phyloP scores from a whole-genome alignment of 495 filamentous ascomycete genomes.

The Penicillium robsamsonii region DNA sequence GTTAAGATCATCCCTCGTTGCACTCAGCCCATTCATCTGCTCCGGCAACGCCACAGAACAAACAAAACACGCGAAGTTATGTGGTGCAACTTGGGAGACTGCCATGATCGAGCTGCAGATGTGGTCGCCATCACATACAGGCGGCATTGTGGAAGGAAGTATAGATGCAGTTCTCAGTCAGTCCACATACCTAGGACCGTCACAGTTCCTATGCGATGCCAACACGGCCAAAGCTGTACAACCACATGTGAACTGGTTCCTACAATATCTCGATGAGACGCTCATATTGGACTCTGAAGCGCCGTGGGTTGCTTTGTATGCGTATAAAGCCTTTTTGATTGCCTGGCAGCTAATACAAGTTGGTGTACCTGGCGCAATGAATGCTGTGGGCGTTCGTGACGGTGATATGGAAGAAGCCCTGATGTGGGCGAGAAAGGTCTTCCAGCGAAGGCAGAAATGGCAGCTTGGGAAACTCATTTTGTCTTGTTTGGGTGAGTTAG shows the following conservation, averaged over 20 bases:
- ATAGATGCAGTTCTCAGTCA: constrained; percentile 31
- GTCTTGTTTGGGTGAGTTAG: constrained; percentile 30
- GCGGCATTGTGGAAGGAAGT: constrained; percentile 32
- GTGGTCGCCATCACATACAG: constrained; percentile 38
- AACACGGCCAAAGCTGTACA: constrained; percentile 27
- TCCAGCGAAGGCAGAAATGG: constrained; percentile 27
- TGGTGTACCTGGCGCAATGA: constrained; percentile 29
- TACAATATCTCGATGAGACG: constrained; percentile 32
- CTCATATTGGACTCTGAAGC: constrained; percentile 22
- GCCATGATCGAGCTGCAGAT: constrained; percentile 40
- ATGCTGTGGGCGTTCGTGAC: constrained; percentile 26
- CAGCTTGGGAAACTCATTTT: constrained; percentile 31
- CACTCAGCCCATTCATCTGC: constrained; percentile 28
- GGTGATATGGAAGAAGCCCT: constrained; percentile 31
- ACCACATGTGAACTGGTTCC: constrained; percentile 38
- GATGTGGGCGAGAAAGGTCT: constrained; percentile 32
- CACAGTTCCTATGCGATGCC: constrained; percentile 26
- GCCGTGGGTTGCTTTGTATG: constrained; percentile 37
- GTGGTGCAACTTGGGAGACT: constrained; percentile 36
- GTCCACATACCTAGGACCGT: constrained; percentile 27
- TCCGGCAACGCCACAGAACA: constrained; percentile 8
- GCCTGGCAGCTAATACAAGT: constrained; percentile 36
- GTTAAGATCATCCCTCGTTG: constrained; percentile 31
- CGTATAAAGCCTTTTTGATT: constrained; percentile 40
- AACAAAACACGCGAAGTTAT: constrained; percentile 8